Evolutionary conservation across 371 early-diverging fungal species (phyloP), one percentile per base, ranked within the genome.

Genomic region (Smittium culicis): DNA sequence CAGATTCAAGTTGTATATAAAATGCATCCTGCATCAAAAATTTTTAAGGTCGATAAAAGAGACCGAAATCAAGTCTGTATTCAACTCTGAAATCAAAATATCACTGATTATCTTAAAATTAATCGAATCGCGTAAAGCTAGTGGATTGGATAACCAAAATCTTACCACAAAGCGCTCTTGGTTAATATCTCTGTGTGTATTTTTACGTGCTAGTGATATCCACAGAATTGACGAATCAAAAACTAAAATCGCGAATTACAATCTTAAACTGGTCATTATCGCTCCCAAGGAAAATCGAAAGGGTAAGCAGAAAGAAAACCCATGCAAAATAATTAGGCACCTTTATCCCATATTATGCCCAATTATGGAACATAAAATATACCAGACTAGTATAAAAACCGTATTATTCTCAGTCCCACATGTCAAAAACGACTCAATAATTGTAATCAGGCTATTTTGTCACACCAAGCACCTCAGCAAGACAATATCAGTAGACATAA

Each of bases 241-340:
- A 54, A 54, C 54, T n/a, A 54, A 54, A 54, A n/a, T 54, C 17
- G n/a, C 54, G n/a, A n/a, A 54, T 17, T n/a, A 54, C 54, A 17
- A 54, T 54, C 17, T 54, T 17, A 54, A n/a, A 17, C 17, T 54
- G n/a, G n/a, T 54, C 17, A n/a, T 54, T 17, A n/a, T 54, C 17
- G 54, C 54, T 54, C 54, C 54, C n/a, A 54, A 54, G n/a, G 54
- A 54, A n/a, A 54, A 54, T 17, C 17, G 54, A 54, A n/a, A 54
- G n/a, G 54, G 54, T 17, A 17, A 17, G n/a, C 54, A 17, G n/a
- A 54, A 17, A 17, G n/a, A 17, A 17, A 54, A 54, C 17, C 17
- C 17, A 54, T 17, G 17, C 17, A 54, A 54, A 54, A 54, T 54
- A 17, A 54, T 17, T 54, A 54, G 54, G 17, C 54, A 54, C 54